phyloP scores from a whole-genome alignment of 345 rosid species.

The Orychophragmus violaceus region DNA sequence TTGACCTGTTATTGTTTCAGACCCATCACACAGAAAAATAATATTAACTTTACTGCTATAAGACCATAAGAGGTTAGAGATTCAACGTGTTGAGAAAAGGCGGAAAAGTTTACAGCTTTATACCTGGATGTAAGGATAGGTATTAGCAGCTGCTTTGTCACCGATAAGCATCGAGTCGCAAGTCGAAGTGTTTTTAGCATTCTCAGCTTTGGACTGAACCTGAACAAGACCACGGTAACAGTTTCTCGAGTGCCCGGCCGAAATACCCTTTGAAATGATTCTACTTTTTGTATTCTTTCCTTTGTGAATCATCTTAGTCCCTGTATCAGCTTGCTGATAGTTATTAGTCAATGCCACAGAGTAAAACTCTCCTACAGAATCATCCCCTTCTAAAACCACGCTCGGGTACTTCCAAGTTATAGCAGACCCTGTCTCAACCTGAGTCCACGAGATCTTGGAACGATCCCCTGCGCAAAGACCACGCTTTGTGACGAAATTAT shows the following conservation, averaged over 20 bases:
- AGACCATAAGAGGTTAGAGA: background rate
- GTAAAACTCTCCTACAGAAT: constrained; percentile 95
- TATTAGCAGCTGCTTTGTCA: constrained; percentile 86
- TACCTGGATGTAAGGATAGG: constrained; percentile 96
- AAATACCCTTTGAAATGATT: constrained; percentile 91
- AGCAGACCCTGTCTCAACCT: too few species aligned
- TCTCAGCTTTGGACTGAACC: constrained; percentile 80
- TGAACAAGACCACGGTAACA: constrained; percentile 96
- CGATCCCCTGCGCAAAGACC: constrained; percentile 78
- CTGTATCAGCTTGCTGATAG: constrained; percentile 85
- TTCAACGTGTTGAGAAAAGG: background rate
- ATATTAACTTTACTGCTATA: background rate
- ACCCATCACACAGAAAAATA: background rate
- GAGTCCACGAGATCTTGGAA: constrained; percentile 94
- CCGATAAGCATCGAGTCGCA: constrained; percentile 97
- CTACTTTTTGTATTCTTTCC: constrained; percentile 82
- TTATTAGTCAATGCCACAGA: constrained; percentile 90
- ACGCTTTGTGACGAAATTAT: constrained; percentile 87
- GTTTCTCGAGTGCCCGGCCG: constrained; percentile 70
- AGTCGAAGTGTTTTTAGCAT: constrained; percentile 78
- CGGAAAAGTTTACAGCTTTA: background rate
- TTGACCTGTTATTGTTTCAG: constrained; percentile 47
- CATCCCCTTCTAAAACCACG: too few species aligned
- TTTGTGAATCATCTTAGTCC: constrained; percentile 95
- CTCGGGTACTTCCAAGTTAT: too few species aligned